Base-by-base conservation (phyloP, 2,329 filamentous ascomycete genomes). In the Truncatella angustata region DNA sequence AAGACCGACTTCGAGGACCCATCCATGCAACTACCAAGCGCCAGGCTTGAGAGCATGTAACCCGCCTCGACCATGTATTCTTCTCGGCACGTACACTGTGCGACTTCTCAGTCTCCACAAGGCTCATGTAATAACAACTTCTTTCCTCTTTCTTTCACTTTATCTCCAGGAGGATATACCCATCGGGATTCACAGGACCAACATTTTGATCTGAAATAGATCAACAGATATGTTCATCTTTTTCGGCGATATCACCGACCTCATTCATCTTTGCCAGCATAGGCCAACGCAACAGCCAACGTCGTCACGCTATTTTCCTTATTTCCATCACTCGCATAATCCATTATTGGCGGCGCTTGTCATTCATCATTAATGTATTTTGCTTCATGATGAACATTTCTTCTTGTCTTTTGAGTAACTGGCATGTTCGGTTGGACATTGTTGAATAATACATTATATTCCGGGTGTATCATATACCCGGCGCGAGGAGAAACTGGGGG, bases 1-100 rank as follows among this genome's bases (percentile, higher is more conserved):
- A 85, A 85, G 69, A 67, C 81, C 21, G 81, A 84, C 58, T 82
- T 75, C 52, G 80, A 81, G 36, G 81, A 84, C 55, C 73, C 77
- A 18, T 73, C 76, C 9, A 76, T 84, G 69, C 81, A 82, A 65
- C 73, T 85, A 66, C 82, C 82, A 10, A 84, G 80, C 61, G 78
- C 74, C 37, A 72, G 82, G 47, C 77, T 85, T 56, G 79, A 82
- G 58, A 77, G 70, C 54, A 72, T 85, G 69, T 84, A 69, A 73
- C 26, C 24, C 12, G 14, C 24, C 28, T n/a, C n/a, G n/a, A n/a
- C n/a, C n/a, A n/a, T n/a, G n/a, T n/a, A n/a, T n/a, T n/a, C n/a
- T n/a, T n/a, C n/a, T n/a, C n/a, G n/a, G n/a, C n/a, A n/a, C n/a
- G n/a, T n/a, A n/a, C n/a, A n/a, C n/a, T n/a, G n/a, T n/a, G n/a